Base-by-base conservation (phyloP, 352 stramenopile genomes). In the Phytophthora colocasiae region DNA sequence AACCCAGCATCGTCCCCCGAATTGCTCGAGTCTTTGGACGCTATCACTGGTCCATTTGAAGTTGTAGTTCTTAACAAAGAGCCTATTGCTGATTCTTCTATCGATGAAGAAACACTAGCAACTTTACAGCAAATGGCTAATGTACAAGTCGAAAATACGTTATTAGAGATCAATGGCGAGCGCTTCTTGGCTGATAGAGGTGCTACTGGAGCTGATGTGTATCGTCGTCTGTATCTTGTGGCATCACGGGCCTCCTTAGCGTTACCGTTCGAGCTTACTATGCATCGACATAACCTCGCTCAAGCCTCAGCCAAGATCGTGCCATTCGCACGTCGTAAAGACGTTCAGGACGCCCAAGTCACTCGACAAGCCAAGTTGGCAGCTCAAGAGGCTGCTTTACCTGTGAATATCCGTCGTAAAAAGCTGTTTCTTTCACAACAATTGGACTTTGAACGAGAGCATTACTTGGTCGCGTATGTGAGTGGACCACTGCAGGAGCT, bases 361-460 rank as follows among this genome's bases (percentile, higher is more conserved):
- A 66, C 74, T 0, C 83, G 89, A 38, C 62, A 73, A 19, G 22
- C 57, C 2, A 78, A 76, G 47, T 46, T 89, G 12, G 72, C 80
- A 53, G 56, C 60, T 3, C 69, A 86, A 27, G 83, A 91, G 7
- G 43, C 48, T 4, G 53, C 54, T 0, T 53, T 81, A 17, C 69
- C 69, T 6, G 39, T 62, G 0, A 49, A 63, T n/a, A 55, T 86
- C 14, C 74, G 71, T 34, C 62, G 54, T 12, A 85, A 86, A 41
- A 90, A 88, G 64, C 75, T 88, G 14, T 91, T 87, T 40, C 52
- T 88, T 2, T 49, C 79, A 0, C 83, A 91, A 46, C 83, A 91
- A 45, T 69, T 91, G 38, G 81, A 91, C 56, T 86, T 77, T 27
- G 71, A 87, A 29, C 69, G 68, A 14, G 80, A 91, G 41, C 59